Evolutionary conservation across 306 rosid species (phyloP).

Genomic region (Phaseolus lunatus): DNA sequence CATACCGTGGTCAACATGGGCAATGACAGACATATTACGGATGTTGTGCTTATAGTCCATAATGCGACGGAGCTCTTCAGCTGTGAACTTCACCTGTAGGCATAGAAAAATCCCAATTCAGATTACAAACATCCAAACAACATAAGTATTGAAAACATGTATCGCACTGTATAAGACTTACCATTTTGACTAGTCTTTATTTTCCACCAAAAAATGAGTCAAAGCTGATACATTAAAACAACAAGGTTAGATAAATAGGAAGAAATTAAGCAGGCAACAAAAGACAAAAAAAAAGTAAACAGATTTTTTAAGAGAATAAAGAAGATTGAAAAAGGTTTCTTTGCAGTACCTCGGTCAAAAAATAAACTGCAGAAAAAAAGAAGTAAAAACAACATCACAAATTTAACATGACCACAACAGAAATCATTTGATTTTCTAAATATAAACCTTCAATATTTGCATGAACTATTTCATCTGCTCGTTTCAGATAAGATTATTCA

Average conservation of each 20-base stretch:
- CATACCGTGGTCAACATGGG: constrained; percentile 90
- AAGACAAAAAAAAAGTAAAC: too few species aligned
- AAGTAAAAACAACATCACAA: background rate
- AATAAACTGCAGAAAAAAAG: background rate
- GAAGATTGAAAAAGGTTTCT: too few species aligned
- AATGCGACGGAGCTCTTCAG: constrained; percentile 85
- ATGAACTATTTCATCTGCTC: background rate
- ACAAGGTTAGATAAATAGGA: background rate
- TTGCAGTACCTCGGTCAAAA: too few species aligned
- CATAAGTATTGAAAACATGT: background rate
- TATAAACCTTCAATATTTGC: background rate
- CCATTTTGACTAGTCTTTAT: constrained; percentile 66
- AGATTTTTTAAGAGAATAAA: too few species aligned
- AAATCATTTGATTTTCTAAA: background rate
- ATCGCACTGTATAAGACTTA: constrained; percentile 10
- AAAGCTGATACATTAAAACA: constrained; percentile 33
- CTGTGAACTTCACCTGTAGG: constrained; percentile 95
- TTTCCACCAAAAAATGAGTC: constrained; percentile 30
- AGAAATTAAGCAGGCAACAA: background rate
- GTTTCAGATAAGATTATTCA: background rate
- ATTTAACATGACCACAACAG: background rate
- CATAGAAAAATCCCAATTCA: constrained; percentile 14
- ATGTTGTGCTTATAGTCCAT: constrained; percentile 90
- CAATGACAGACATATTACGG: constrained; percentile 97
- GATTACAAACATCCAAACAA: background rate